A percentile compares a stretch with the other conserved stretches of the same genome.
These are phyloP conservation scores for Bremia lactucae DNA, from an alignment of 352 stramenopile genomes.

Conservation along the genomic window DNA sequence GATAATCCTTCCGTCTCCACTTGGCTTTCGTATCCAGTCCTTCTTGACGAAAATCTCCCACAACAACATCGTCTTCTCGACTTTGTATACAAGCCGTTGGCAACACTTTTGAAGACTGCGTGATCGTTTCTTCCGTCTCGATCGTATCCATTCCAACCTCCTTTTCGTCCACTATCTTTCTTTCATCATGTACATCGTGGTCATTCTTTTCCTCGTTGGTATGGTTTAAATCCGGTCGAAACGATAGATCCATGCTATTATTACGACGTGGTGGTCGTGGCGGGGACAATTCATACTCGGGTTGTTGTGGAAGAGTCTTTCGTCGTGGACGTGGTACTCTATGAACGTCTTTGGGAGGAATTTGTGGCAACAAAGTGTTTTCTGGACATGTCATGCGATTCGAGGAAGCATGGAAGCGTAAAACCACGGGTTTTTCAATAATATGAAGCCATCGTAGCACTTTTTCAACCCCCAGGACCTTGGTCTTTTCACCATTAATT, in stretches of 20 bases:
- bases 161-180: no score
- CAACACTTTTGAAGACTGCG: conserved; percentile 16
- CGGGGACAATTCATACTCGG: conserved; percentile 24
- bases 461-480: conserved; percentile 58
- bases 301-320: conserved; percentile 18
- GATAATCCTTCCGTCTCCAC: no score
- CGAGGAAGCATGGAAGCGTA: conserved; percentile 71
- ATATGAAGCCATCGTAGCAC: conserved; percentile 68
- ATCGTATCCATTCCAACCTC: no score
- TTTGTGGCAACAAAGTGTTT: conserved; percentile 9
- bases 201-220: no score
- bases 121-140: no score
- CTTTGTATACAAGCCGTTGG: conserved; percentile 9
- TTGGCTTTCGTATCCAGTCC: conserved; percentile 1
- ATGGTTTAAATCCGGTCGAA: no score
- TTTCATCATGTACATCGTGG: no score
- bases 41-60: conserved; percentile 22
- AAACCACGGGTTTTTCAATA: conserved; percentile 61
- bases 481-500: conserved; percentile 75
- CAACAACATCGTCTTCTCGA: conserved; percentile 12
- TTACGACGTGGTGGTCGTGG: conserved; percentile 20
- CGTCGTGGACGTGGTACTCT: conserved; percentile 8
- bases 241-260: conserved; percentile 21
- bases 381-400: conserved; percentile 39
- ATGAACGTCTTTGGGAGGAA: conserved; percentile 11